Evolutionary conservation across 106 monocot genomes (phyloP).

Genomic region (Dendrobium catenatum): DNA sequence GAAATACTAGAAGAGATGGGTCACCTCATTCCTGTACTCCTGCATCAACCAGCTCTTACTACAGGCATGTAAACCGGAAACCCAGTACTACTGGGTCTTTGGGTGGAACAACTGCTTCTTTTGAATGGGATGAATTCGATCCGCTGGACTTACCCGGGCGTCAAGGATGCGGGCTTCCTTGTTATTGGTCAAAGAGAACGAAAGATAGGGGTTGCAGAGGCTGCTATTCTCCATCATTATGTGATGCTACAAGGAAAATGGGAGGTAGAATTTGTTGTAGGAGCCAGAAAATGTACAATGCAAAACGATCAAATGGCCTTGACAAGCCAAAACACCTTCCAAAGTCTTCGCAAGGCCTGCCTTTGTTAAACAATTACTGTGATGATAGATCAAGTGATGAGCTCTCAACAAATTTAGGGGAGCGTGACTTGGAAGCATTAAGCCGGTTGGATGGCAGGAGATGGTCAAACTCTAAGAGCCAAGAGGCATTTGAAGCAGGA

Average conservation of each 20-base stretch:
- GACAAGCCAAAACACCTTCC: constrained; percentile 28
- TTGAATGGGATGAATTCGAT: constrained; percentile 64
- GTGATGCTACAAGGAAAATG: constrained; percentile 53
- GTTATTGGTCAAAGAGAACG: constrained; percentile 59
- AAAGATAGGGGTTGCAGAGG: constrained; percentile 41
- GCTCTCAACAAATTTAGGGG: constrained; percentile 66
- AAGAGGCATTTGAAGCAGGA: constrained; percentile 40
- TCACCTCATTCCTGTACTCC: constrained; percentile 80
- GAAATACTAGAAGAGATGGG: constrained; percentile 45
- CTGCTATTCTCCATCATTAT: constrained; percentile 78
- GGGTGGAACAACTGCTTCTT: constrained; percentile 46
- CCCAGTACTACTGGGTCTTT: constrained; percentile 49
- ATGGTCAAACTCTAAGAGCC: constrained; percentile 89
- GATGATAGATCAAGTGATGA: constrained; percentile 59
- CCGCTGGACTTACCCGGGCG: constrained; percentile 33
- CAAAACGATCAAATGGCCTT: constrained; percentile 30
- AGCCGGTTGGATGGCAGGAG: constrained; percentile 81
- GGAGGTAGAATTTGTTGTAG: constrained; percentile 63
- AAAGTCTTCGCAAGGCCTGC: constrained; percentile 45
- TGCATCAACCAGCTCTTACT: constrained; percentile 66
- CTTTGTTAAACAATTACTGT: constrained; percentile 46
- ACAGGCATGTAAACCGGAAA: constrained; percentile 34
- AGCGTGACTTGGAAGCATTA: constrained; percentile 78
- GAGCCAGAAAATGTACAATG: constrained; percentile 35
- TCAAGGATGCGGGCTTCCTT: constrained; percentile 66